Percentiles rank a stretch among this genome's conserved stretches.
These are phyloP conservation scores for Gigaspora rosea DNA, from an alignment of 192 early-diverging fungal genomes.

Conservation along the genomic window DNA sequence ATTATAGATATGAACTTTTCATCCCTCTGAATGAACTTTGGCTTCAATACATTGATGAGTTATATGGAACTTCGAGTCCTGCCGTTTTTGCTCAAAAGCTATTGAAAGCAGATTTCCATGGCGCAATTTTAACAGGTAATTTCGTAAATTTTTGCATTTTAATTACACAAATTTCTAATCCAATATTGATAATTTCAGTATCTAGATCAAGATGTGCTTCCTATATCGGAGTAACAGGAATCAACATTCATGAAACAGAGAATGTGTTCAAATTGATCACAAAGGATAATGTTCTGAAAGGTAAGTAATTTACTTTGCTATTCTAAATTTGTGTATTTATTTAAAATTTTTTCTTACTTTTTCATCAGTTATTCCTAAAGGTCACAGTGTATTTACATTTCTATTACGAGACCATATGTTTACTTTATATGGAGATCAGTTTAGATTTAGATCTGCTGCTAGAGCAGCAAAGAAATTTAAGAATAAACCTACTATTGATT, in stretches of 20 bases:
- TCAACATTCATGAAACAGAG: conserved; percentile 87
- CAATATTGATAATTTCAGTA: conserved; percentile 44
- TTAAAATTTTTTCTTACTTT: background rate
- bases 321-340: background rate
- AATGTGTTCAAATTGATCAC: conserved; percentile 83
- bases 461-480: conserved; percentile 77
- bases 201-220: conserved; percentile 74
- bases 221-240: conserved; percentile 76
- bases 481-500: conserved; percentile 58
- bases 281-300: conserved; percentile 58
- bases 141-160: background rate
- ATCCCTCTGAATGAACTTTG: conserved; percentile 76
- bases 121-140: conserved; percentile 70
- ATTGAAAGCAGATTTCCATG: conserved; percentile 86
- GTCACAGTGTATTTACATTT: conserved; percentile 58
- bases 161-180: background rate
- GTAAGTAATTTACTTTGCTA: conserved; percentile 35
- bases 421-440: conserved; percentile 77
- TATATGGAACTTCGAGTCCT: conserved; percentile 49
- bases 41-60: conserved; percentile 70
- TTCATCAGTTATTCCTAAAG: conserved; percentile 58
- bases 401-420: conserved; percentile 50
- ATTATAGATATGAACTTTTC: conserved; percentile 58
- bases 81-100: conserved; percentile 51
- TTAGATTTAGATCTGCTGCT: conserved; percentile 70